These are phyloP conservation scores for Fusarium scirpi DNA, from an alignment of 2,329 filamentous ascomycete genomes.

Conservation along the genomic window DNA sequence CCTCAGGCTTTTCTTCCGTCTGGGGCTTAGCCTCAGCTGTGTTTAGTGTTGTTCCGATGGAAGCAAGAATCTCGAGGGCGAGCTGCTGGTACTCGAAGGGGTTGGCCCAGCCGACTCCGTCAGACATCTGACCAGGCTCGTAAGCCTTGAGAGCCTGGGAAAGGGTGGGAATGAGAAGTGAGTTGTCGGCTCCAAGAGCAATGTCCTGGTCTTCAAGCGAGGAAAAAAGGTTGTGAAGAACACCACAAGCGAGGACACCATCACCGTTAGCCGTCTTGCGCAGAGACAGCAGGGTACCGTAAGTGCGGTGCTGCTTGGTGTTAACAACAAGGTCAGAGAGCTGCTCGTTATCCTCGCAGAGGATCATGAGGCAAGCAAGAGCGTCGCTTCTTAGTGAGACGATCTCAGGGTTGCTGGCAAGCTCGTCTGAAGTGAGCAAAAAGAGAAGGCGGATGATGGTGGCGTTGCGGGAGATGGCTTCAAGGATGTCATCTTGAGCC, in stretches of 20 bases:
- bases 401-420: conserved; percentile 58
- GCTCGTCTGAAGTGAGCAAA: conserved; percentile 61
- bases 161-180: conserved; percentile 54
- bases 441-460: conserved; percentile 67
- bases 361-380: conserved; percentile 66
- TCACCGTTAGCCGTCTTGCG: conserved; percentile 61
- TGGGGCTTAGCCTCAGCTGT: conserved; percentile 55
- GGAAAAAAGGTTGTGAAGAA: conserved; percentile 72
- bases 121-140: conserved; percentile 43
- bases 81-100: conserved; percentile 63
- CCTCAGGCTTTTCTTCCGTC: conserved; percentile 55
- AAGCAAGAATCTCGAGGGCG: conserved; percentile 72
- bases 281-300: conserved; percentile 63
- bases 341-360: conserved; percentile 70
- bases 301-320: conserved; percentile 60
- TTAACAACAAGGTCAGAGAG: conserved; percentile 66
- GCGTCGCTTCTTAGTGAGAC: conserved; percentile 58
- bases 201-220: conserved; percentile 50
- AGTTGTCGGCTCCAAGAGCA: conserved; percentile 50
- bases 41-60: conserved; percentile 71
- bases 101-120: conserved; percentile 55
- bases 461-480: conserved; percentile 63
- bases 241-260: conserved; percentile 68
- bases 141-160: conserved; percentile 49
- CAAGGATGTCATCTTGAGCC: conserved; percentile 70